Base-by-base conservation (phyloP, 495 filamentous ascomycete genomes). In the Aspergillus nanangensis region DNA sequence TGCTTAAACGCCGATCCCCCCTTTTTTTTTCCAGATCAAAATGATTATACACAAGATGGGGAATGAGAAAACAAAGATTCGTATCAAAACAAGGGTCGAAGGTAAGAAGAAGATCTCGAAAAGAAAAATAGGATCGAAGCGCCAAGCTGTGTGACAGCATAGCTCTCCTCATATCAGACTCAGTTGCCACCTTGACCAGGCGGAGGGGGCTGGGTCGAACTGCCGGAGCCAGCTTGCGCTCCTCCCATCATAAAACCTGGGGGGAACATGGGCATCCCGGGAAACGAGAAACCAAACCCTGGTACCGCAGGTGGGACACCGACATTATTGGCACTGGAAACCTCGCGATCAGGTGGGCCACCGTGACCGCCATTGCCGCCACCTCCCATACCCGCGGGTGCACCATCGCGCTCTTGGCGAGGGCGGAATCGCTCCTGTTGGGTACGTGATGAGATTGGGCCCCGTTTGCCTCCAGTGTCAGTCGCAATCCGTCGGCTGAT, bases 401-500 rank as follows among this genome's bases (percentile, higher is more conserved):
- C 45, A 41, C 58, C 55, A 44, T 65, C 62, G n/a, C 63, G 66
- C 14, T 72, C 63, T 35, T 61, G 58, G 27, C 67, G 66, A n/a
- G n/a, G n/a, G 33, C 68, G 68, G 54, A 60, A 66, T 31, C 67
- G 66, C 53, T 74, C 69, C 29, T 62, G 70, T 7, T 74, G 70
- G 2, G 72, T 69, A 9, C 84, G 79, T 43, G 76, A 81, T 1
- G 85, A 88, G 42, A 85, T 82, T 13, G 85, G 83, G 1, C 86
- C 87, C 48, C 84, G 81, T 52, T 78, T 80, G 32, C 86, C 86
- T 22, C 82, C 82, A 49, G 83, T 82, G 56, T 89, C 86, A 9
- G 84, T 89, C 49, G 82, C 78, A 75, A 91, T 87, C 15, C 89
- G 86, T 45, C 87, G 75, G 58, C 85, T 89, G 52, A 95, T 93